A percentile compares a stretch with the other conserved stretches of the same genome.
phyloP scores from a whole-genome alignment of 2,329 filamentous ascomycete genomes.

The Botrytis sinoallii region DNA sequence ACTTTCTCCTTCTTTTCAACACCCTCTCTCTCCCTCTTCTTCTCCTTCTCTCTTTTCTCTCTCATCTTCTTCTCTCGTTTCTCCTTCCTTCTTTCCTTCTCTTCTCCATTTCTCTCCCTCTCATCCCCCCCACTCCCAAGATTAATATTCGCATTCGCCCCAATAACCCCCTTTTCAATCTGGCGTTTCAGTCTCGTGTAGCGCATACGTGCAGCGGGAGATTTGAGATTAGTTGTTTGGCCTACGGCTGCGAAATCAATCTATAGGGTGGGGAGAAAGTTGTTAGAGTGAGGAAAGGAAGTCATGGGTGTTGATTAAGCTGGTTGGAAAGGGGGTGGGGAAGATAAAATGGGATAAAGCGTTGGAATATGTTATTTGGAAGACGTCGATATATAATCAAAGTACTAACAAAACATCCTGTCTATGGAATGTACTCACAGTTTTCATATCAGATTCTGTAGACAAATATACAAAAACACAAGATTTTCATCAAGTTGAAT shows the following conservation, averaged over 20 bases:
- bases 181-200: conserved; percentile 39
- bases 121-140: conserved; percentile 14
- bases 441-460: conserved; percentile 40
- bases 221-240: conserved; percentile 37
- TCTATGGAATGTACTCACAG: conserved; percentile 34
- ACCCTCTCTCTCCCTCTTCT: neutral
- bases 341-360: neutral
- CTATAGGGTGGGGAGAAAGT: conserved; percentile 27
- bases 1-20: neutral
- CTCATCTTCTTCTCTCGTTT: neutral
- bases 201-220: conserved; percentile 41
- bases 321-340: neutral
- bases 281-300: neutral
- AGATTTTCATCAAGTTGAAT: conserved; percentile 41
- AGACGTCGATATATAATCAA: neutral
- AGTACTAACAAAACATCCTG: neutral
- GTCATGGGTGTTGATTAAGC: neutral
- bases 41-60: neutral
- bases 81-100: neutral
- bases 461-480: conserved; percentile 44
- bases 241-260: conserved; percentile 43
- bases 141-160: conserved; percentile 29
- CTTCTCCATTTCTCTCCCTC: conserved; percentile 3
- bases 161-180: conserved; percentile 36
- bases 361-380: neutral